Base-by-base conservation (phyloP, 345 rosid species). In the Triadica sebifera region DNA sequence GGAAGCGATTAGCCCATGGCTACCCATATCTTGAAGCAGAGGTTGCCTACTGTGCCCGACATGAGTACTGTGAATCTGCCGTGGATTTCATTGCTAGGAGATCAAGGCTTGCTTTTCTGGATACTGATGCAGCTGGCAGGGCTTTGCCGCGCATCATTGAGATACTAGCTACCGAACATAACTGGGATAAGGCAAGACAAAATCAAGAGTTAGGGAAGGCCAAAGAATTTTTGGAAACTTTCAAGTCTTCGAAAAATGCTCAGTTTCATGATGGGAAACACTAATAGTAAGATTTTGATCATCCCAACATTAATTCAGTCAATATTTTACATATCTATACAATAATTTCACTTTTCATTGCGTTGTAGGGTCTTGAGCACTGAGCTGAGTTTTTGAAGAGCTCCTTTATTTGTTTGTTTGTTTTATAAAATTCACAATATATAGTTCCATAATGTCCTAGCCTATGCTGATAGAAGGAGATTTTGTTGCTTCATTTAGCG, bases 21-120 rank as follows among this genome's bases (percentile, higher is more conserved):
- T 87, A 94, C 71, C 97, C 96, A 15, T 85, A 77, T 75, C 80
- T 86, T 16, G 89, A 87, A 81, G 91, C 91, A 1, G 91, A 87
- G 79, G 91, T 87, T 3, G 91, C 98, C 0, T 94, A 91, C 77
- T 94, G 98, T 85, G 97, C 99, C 43, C 86, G 97, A 51, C 65
- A 87, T 1, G 98, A 93, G 83, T 95, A 89, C 83, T 95, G 98
- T 57, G 99, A 91, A 77, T 91, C 99, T 29, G 97, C 91, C 0
- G 82, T 90, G 29, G 98, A 95, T 81, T 95, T 95, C 83, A 85
- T 95, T 70, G 99, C 99, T 6, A 87, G 99, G 86, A 90, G 99
- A 82, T 92, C 90, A 60, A 84, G 99, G 73, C 91, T 94, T 60
- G 99, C 97, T 37, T 94, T 94, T 82, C 89, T 94, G 9, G 99